Base-by-base conservation (phyloP, 1,139 yeast species). In the Kodamaea anthophila region DNA sequence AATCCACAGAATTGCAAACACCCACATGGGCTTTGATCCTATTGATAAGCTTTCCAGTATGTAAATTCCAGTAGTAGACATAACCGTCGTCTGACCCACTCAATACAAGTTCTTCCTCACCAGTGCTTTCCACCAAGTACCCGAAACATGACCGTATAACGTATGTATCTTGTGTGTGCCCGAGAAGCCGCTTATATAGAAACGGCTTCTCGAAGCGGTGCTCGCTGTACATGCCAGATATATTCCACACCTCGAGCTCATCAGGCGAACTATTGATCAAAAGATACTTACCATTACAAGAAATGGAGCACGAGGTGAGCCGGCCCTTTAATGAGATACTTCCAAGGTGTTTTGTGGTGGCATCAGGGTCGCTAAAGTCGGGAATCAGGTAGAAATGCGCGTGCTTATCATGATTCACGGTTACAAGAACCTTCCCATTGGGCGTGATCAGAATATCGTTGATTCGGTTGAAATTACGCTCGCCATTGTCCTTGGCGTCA, bases 11-110 rank as follows among this genome's bases (percentile, higher is more conserved):
- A 47, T 81, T 84, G 35, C 86, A 80, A 29, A 77, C 62, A 2
- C 76, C 76, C 10, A 55, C 56, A 48, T 91, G 97, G 1, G 83
- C 95, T 31, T 54, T 54, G 5, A 65, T 50, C 23, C 71, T 47
- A 8, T 78, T 77, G 3, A 87, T 58, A 16, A 86, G 64, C 36
- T 80, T 77, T 4, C 94, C 91, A 13, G 79, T 77, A 32, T 70
- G 68, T 23, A 82, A 65, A 44, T 84, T 85, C 95, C 96, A 87
- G 5, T 87, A 61, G 53, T 79, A 86, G 4, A 86, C 70, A 36
- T 70, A 66, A 0, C 91, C 87, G 48, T 85, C 93, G 46, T 83
- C 93, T 26, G 93, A 77, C 2, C 96, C 96, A 43, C 88, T 77
- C 11, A 83, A 59, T 0, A 86, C 74, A 30, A 85, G 60, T 39